Evolutionary conservation across 179 eudicot species (phyloP), one percentile per base, ranked within the genome.

Genomic region (Monotropa hypopitys): DNA sequence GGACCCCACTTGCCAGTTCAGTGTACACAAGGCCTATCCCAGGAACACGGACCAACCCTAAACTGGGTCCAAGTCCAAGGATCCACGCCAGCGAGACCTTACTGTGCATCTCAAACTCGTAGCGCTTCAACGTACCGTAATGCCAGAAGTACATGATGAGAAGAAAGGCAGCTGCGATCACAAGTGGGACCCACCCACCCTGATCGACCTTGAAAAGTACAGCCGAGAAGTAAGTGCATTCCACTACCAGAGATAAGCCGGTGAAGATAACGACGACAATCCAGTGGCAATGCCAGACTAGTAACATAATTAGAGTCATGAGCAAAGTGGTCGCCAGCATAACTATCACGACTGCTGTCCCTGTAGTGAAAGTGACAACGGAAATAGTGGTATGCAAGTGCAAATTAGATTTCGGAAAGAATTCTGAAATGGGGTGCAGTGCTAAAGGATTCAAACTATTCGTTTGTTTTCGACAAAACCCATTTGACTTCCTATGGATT

Each of bases 101-200:
- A 76, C 98, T 94, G 72, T 94, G 98, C 90, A 94, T 86, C 83
- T 94, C 98, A 56, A 90, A 90, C 79, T 95, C 97, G 5, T 95
- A 95, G 33, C 97, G 90, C 74, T 90, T 93, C 40, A 91, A 82
- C 0, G 97, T 91, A 20, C 97, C 97, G 16, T 95, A 95, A 77
- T 95, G 99, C 99, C 99, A 95, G 20, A 91, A 88, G 57, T 79
- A 89, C 99, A 95, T 95, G 82, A 95, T 84, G 43, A 91, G 0
- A 69, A 93, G 93, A 80, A 91, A 91, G 73, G 84, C 91, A 0
- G 90, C 95, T 5, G 99, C 93, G 9, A 95, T 93, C 62, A 85
- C 99, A 16, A 95, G 92, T 11, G 99, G 99, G 46, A 95, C 95
- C 99, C 99, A 95, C 38, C 99, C 99, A 16, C 99, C 99, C 80